phyloP scores from a whole-genome alignment of 2,329 filamentous ascomycete genomes.

The Lojkania enalia region DNA sequence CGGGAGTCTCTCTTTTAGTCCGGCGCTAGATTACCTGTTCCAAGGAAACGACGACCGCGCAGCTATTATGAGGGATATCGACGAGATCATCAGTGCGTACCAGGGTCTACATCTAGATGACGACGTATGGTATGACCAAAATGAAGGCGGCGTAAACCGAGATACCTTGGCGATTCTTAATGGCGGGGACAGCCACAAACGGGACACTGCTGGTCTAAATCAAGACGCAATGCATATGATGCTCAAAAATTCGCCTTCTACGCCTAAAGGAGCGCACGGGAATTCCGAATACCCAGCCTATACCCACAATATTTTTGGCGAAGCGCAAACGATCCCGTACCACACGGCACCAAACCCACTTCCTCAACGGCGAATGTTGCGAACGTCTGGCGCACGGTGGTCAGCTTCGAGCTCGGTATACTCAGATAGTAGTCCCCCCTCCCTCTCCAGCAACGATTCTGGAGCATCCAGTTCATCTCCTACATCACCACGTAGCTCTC shows the following conservation, averaged over 20 bases:
- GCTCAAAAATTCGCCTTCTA: conserved; percentile 17
- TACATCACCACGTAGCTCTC: conserved; percentile 4
- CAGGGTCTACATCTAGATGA: conserved; percentile 23
- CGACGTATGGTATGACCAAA: conserved; percentile 12
- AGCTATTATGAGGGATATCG: conserved; percentile 37
- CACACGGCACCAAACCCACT: conserved; percentile 12
- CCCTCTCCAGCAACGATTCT: conserved; percentile 31
- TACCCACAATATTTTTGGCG: conserved; percentile 24
- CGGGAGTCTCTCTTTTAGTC: conserved; percentile 20
- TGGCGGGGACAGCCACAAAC: conserved; percentile 12
- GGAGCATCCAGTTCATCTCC: conserved; percentile 29
- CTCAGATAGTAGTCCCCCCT: conserved; percentile 27
- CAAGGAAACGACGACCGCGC: conserved; percentile 23
- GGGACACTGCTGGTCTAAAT: conserved; percentile 14
- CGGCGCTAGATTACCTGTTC: conserved; percentile 27
- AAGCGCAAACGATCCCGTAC: conserved; percentile 8
- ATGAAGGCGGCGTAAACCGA: conserved; percentile 13
- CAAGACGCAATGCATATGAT: conserved; percentile 17
- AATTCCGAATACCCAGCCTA: conserved; percentile 19
- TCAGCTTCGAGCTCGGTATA: conserved; percentile 32
- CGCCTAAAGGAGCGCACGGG: conserved; percentile 14
- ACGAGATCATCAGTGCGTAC: conserved; percentile 38
- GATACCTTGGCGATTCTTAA: conserved; percentile 29
- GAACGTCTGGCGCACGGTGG: conserved; percentile 23
- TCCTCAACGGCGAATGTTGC: conserved; percentile 14